Evolutionary conservation across 1,284 basidiomycete species (phyloP).

Genomic region (Cryptococcus hybrid): DNA sequence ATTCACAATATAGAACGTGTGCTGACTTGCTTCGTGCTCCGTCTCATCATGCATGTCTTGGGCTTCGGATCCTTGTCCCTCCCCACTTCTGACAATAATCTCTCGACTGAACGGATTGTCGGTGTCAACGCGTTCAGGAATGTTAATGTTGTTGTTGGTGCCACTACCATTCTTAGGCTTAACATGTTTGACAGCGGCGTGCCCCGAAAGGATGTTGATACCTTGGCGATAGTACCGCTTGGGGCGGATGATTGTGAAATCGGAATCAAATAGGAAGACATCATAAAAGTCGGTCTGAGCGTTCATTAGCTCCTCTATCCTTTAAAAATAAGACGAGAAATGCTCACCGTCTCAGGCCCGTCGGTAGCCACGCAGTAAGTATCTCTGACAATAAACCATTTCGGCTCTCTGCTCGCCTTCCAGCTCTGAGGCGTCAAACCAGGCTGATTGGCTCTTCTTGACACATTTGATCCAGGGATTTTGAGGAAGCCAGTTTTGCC

Average conservation of each 20-base stretch:
- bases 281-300: slow-evolving; percentile 75
- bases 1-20: slow-evolving; percentile 93
- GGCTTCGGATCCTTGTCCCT: slow-evolving; percentile 27
- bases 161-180: slow-evolving; percentile 10
- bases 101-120: slow-evolving; percentile 34
- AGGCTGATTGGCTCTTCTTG: slow-evolving; percentile 53
- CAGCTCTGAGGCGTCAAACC: slow-evolving; percentile 54
- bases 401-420: slow-evolving; percentile 66
- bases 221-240: slow-evolving; percentile 48
- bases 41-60: slow-evolving; percentile 28
- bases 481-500: slow-evolving; percentile 85
- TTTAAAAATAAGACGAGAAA: background rate
- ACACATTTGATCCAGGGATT: slow-evolving; percentile 51
- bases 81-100: slow-evolving; percentile 28
- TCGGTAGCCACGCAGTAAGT: slow-evolving; percentile 86
- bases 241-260: slow-evolving; percentile 75
- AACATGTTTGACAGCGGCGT: slow-evolving; percentile 13
- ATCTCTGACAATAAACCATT: slow-evolving; percentile 94
- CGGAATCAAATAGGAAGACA: slow-evolving; percentile 87
- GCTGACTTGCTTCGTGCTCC: slow-evolving; percentile 55
- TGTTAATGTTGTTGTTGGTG: slow-evolving; percentile 4
- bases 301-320: background rate
- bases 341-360: slow-evolving; percentile 76
- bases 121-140: slow-evolving; percentile 24
- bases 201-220: slow-evolving; percentile 35